Evolutionary conservation across 1,139 yeast genomes (phyloP), one percentile per base, ranked within the genome.

Genomic region (Candida tetrigidarum): DNA sequence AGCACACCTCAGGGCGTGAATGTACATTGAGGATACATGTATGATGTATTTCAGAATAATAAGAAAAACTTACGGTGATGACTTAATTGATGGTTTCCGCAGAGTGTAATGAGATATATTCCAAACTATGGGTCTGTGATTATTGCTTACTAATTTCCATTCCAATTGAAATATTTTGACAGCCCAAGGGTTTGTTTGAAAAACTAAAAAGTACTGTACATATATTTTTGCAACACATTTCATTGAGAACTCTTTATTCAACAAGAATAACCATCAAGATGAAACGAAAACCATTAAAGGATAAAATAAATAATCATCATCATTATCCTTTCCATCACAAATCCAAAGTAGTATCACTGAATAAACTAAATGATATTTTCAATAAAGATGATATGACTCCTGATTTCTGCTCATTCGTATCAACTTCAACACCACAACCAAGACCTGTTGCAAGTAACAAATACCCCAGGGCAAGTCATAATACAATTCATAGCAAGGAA

Each of bases 361-460:
- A 22, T 9, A 33, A 37, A 16, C 19, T 43, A 23, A 27, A 14
- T 18, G 41, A 33, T 27, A 43, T 43, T 6, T 43, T 43, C 22
- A 27, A 30, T 10, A 23, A 37, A 8, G 15, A 8, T 18, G 18
- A 20, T n/a, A 9, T 14, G 1, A 30, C 23, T 8, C 10, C 20
- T 2, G 34, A 37, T 9, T 27, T 23, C 9, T 16, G 30, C 22
- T 35, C 42, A 15, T 45, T 45, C 26, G 23, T 39, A 11, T 44
- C 38, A 9, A 45, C 50, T 16, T 47, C 50, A 18, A 47, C 50
- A 11, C 50, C 50, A 16, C 20, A 26, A 12, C 18, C 15, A 4
- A 34, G 27, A 18, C 11, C 10, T 5, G 35, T 33, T 23, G 35
- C 22, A 37, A 40, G 10, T 20, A 10, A 7, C 25, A 7, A 22